Evolutionary conservation across 2,329 filamentous ascomycete species (phyloP).

Genomic region (Xylaria sp.): DNA sequence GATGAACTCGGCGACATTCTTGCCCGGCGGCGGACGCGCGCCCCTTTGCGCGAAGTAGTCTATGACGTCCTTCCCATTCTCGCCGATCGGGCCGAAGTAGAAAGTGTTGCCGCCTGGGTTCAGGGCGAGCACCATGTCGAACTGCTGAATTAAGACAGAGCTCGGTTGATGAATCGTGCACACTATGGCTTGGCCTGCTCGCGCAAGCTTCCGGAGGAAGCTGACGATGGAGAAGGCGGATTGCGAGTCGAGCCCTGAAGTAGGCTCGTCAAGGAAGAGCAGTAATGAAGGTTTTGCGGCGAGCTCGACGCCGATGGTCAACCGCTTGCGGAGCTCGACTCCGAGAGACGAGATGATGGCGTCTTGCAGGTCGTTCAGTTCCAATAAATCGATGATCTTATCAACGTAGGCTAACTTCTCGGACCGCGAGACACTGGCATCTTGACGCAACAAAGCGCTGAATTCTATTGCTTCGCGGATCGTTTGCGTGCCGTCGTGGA

Average conservation of each 20-base stretch:
- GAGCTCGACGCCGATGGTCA: constrained; percentile 79
- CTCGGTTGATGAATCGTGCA: constrained; percentile 81
- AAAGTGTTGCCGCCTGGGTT: constrained; percentile 76
- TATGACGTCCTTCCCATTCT: constrained; percentile 72
- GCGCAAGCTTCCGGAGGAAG: constrained; percentile 74
- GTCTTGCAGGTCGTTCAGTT: constrained; percentile 74
- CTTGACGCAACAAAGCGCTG: constrained; percentile 84
- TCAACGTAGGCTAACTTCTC: constrained; percentile 93
- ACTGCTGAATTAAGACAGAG: constrained; percentile 75
- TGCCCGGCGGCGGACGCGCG: constrained; percentile 68
- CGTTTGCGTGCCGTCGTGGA: constrained; percentile 77
- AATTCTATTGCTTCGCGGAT: constrained; percentile 88
- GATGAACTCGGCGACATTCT: constrained; percentile 63
- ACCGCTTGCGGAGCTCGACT: constrained; percentile 76
- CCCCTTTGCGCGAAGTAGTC: constrained; percentile 76
- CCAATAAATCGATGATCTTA: constrained; percentile 88
- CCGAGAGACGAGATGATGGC: constrained; percentile 72
- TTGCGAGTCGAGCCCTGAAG: constrained; percentile 75
- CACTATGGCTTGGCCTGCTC: constrained; percentile 75
- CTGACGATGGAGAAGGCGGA: constrained; percentile 75
- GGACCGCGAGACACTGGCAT: constrained; percentile 72
- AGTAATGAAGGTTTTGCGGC: constrained; percentile 75
- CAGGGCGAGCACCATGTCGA: constrained; percentile 77
- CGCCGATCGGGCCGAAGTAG: constrained; percentile 78
- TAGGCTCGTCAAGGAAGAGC: constrained; percentile 79